Percentiles rank a stretch among this genome's conserved stretches.
phyloP scores from a whole-genome alignment of 2,329 filamentous ascomycete species.

The Exophiala xenobiotica region DNA sequence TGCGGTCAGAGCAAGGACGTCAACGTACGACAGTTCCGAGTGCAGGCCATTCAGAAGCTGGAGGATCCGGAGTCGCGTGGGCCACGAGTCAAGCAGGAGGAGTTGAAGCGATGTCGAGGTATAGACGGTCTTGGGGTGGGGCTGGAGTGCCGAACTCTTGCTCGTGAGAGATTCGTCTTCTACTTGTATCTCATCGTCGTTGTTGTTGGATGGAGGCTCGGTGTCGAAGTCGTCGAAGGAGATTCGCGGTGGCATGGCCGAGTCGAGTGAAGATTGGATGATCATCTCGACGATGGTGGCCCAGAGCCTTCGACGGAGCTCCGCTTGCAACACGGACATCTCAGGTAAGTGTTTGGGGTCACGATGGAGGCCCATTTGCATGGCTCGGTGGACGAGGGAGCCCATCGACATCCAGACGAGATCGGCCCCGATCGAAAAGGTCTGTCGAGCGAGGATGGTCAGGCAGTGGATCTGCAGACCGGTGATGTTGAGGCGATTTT shows the following conservation, averaged over 20 bases:
- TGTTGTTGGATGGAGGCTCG: constrained; percentile 39
- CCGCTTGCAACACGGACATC: constrained; percentile 23
- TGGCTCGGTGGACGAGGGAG: constrained; percentile 31
- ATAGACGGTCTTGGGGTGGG: not conserved
- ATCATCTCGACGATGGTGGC: constrained; percentile 39
- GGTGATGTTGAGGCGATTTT: constrained; percentile 32
- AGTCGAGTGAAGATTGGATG: constrained; percentile 35
- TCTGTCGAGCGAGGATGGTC: constrained; percentile 36
- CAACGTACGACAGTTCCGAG: constrained; percentile 34
- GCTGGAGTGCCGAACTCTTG: not conserved
- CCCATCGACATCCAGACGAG: constrained; percentile 39
- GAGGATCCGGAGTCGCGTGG: constrained; percentile 26
- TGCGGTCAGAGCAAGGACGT: constrained; percentile 32
- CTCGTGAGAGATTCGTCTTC: constrained; percentile 17
- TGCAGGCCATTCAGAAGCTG: constrained; percentile 36
- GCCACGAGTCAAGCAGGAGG: constrained; percentile 24
- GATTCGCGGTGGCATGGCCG: constrained; percentile 35
- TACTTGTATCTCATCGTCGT: constrained; percentile 36
- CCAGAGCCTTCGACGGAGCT: constrained; percentile 37
- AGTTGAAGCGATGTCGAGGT: constrained; percentile 32
- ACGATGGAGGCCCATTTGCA: constrained; percentile 37
- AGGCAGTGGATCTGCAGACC: constrained; percentile 40
- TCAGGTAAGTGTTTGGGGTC: constrained; percentile 32
- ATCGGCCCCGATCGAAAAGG: constrained; percentile 36
- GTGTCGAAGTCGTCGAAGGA: constrained; percentile 37